Evolutionary conservation across 2,329 filamentous ascomycete species (phyloP), one percentile per base, ranked within the genome.

Genomic region (Alternaria arborescens): DNA sequence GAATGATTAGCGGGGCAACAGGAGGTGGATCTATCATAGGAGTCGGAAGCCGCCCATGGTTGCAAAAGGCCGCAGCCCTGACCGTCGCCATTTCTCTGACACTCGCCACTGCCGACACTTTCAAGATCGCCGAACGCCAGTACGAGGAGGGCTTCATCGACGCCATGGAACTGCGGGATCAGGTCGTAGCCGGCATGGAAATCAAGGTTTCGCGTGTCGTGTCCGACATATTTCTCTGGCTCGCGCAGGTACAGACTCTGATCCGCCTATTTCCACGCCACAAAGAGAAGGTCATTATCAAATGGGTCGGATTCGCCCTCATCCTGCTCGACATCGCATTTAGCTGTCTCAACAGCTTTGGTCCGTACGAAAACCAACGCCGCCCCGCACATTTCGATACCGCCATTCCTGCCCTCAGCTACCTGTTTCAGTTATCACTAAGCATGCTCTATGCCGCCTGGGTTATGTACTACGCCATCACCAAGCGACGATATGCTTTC

Each of bases 221-320:
- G 66, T 98, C 94, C 18, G 93, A 97, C 78, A 94, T 95, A 1
- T 98, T 98, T 77, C 84, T 99, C 30, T 98, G 95, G 94, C 88
- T 99, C 40, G 95, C 95, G 1, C 95, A 99, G 79, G 94, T 97
- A 1, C 95, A 99, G 81, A 99, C 95, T 0, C 81, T 99, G 59
- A 98, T 98, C 70, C 91, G 95, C 54, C 84, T 99, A 1, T 99
- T 99, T 70, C 95, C 95, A 8, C 92, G 95, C 34, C 94, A 98
- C 74, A 92, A 96, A 73, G 95, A 99, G 80, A 98, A 98, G 81
- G 89, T 98, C 53, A 92, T 98, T 68, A 99, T 99, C 81, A 98
- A 98, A 81, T 99, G 94, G 94, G 93, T 94, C 16, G 95, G 94
- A 1, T 97, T 98, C 75, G 93, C 91, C 3, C 86, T 99, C 58